These are phyloP conservation scores for Marvania coccoides DNA, from an alignment of 139 green algal species.

Conservation along the genomic window DNA sequence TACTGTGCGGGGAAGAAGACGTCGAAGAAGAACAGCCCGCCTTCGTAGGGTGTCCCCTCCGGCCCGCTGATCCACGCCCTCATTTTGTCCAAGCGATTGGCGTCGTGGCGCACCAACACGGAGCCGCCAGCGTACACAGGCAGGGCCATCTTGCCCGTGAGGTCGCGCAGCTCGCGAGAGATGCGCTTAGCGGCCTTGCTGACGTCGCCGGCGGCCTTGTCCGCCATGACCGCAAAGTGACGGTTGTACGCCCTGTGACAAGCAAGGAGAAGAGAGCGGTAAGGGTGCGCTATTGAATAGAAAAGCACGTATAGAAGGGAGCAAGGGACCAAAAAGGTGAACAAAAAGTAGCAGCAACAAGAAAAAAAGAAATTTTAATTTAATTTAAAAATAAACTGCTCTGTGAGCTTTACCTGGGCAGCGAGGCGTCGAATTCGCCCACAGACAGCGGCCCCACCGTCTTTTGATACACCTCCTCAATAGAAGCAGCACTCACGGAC, in stretches of 20 bases:
- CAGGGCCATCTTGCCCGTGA: slow-evolving; percentile 38
- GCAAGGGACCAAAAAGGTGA: no score
- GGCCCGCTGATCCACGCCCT: slow-evolving; percentile 51
- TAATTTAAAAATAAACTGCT: no score
- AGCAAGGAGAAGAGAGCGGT: not conserved
- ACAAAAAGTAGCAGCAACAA: no score
- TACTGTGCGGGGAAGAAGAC: slow-evolving; percentile 67
- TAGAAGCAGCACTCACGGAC: not conserved
- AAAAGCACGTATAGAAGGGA: no score
- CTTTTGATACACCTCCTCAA: not conserved
- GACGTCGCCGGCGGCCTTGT: slow-evolving; percentile 18
- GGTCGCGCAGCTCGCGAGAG: slow-evolving; percentile 45
- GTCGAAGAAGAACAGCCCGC: slow-evolving; percentile 77
- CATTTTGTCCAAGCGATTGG: slow-evolving; percentile 61
- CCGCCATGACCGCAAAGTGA: slow-evolving; percentile 35
- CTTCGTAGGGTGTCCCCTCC: slow-evolving; percentile 69
- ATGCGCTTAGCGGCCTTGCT: slow-evolving; percentile 32
- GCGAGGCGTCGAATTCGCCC: not conserved
- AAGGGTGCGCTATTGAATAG: no score
- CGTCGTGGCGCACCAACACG: slow-evolving; percentile 58
- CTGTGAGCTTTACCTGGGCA: no score
- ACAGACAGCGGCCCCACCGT: not conserved
- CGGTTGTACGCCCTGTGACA: slow-evolving; percentile 48
- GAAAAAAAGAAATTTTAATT: no score
- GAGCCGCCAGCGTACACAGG: slow-evolving; percentile 44